phyloP scores from a whole-genome alignment of 805 yeast species.

The Ogataea sp. region DNA sequence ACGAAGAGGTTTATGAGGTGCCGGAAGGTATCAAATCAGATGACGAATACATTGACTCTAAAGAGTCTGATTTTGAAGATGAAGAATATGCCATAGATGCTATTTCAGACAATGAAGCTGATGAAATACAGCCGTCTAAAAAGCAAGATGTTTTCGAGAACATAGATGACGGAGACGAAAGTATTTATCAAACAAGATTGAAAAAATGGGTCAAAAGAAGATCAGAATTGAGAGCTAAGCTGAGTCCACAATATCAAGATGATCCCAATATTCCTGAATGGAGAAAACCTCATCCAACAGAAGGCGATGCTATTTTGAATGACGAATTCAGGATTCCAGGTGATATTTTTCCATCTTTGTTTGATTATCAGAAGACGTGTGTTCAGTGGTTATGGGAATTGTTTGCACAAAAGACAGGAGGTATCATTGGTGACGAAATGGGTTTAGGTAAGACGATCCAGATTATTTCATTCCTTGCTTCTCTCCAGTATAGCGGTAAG shows the following conservation, averaged over 20 bases:
- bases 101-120: constrained; percentile 7
- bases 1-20: neutral
- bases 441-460: constrained; percentile 96
- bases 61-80: neutral
- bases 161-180: constrained; percentile 79
- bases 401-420: constrained; percentile 85
- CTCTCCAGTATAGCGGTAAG: constrained; percentile 73
- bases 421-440: constrained; percentile 97
- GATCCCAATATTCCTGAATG: constrained; percentile 44
- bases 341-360: constrained; percentile 76
- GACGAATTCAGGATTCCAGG: constrained; percentile 76
- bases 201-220: constrained; percentile 52
- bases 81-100: constrained; percentile 10
- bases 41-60: neutral
- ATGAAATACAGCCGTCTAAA: neutral
- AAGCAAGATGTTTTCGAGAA: constrained; percentile 30
- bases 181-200: constrained; percentile 51
- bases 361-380: constrained; percentile 92
- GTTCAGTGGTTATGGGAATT: constrained; percentile 97
- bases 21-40: no score
- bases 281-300: constrained; percentile 67
- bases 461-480: constrained; percentile 83
- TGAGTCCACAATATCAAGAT: constrained; percentile 19
- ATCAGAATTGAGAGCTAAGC: constrained; percentile 30
- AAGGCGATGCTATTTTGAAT: constrained; percentile 68